Evolutionary conservation across 306 rosid genomes (phyloP).

Genomic region (Pachyrhizus erosus): DNA sequence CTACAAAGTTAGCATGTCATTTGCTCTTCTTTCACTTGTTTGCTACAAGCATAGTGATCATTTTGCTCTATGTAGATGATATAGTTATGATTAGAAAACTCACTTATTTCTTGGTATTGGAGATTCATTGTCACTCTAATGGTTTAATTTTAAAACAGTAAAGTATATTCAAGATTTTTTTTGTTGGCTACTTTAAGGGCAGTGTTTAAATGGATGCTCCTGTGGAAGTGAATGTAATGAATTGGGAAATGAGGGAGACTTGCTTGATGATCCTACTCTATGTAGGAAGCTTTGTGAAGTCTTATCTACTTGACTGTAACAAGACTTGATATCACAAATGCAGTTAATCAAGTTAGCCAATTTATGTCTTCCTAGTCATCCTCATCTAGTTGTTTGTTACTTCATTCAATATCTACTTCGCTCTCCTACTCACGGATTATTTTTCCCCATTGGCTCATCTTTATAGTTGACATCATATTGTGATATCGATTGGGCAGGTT

Average conservation of each 20-base stretch:
- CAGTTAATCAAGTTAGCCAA: too few species aligned
- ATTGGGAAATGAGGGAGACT: not conserved
- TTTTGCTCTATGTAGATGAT: not conserved
- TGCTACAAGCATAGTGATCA: not conserved
- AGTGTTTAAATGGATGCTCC: not conserved
- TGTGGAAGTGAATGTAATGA: not conserved
- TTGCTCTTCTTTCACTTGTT: not conserved
- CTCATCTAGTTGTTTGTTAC: too few species aligned
- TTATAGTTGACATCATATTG: too few species aligned
- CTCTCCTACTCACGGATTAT: too few species aligned
- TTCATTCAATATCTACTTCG: too few species aligned
- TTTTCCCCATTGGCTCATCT: too few species aligned
- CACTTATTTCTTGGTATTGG: not conserved
- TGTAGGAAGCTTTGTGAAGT: not conserved
- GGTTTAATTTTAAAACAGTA: not conserved
- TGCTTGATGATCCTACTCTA: not conserved
- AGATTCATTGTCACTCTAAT: not conserved
- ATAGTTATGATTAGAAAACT: not conserved
- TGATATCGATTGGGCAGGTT: too few species aligned
- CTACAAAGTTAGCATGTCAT: not conserved
- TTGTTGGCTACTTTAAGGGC: not conserved
- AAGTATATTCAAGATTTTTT: not conserved
- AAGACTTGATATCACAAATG: not conserved
- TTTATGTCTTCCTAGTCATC: too few species aligned
- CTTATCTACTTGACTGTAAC: not conserved